Conservation (phyloP, 2,329 filamentous ascomycete species). For the Cladosporium velox region DNA sequence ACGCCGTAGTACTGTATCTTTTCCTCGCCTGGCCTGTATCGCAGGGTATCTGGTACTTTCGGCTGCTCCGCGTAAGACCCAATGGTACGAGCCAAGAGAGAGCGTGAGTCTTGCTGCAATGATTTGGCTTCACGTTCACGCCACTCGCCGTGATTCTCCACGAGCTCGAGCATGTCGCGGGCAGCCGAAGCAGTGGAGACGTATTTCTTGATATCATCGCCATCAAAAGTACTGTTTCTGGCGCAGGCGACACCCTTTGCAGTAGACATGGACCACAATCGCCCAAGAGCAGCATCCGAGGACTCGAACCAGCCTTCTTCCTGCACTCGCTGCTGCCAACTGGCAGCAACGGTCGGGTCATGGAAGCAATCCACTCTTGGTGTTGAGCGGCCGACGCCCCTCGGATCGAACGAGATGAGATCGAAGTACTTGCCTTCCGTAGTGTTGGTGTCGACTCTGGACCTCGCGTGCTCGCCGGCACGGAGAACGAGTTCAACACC, state of each 20-base stretch:
- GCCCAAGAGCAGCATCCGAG: constrained; percentile 47
- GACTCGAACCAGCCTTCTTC: constrained; percentile 40
- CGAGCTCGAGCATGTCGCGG: constrained; percentile 53
- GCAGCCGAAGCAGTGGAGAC: constrained; percentile 52
- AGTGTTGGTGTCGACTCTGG: constrained; percentile 33
- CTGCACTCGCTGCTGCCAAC: constrained; percentile 40
- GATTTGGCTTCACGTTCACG: constrained; percentile 31
- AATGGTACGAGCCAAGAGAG: neutral
- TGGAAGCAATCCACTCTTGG: constrained; percentile 41
- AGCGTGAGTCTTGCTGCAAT: neutral
- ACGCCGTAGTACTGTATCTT: constrained; percentile 44
- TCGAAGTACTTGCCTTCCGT: constrained; percentile 42
- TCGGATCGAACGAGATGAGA: constrained; percentile 48
- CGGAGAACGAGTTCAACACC: constrained; percentile 37
- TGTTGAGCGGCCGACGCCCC: constrained; percentile 42
- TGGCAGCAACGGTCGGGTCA: constrained; percentile 35
- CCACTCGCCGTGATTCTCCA: constrained; percentile 44
- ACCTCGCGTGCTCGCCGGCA: constrained; percentile 28
- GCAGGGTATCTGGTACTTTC: constrained; percentile 8
- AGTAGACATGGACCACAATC: constrained; percentile 45
- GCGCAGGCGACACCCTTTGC: constrained; percentile 38
- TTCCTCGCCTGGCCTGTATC: constrained; percentile 35
- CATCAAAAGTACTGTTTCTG: constrained; percentile 26
- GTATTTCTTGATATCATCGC: constrained; percentile 47
- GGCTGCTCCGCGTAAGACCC: neutral